Conservation (phyloP, 2,329 filamentous ascomycete genomes). For the Nemania serpens region DNA sequence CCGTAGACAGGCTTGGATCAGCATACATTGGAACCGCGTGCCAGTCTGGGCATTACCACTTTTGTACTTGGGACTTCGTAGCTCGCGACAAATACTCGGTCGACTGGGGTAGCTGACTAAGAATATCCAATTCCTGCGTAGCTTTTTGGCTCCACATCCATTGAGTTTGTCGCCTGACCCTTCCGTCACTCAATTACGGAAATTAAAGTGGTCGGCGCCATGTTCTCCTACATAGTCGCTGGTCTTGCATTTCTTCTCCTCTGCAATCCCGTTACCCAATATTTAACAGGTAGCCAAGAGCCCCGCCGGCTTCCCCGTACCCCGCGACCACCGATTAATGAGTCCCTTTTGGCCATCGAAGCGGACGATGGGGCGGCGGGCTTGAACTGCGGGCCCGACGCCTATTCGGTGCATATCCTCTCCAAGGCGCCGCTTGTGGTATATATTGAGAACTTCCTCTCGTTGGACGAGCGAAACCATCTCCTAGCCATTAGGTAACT, state of each 20-base stretch:
- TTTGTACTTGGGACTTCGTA: too few relatives aligned
- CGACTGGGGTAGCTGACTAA: too few relatives aligned
- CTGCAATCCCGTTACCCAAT: constrained; percentile 49
- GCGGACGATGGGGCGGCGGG: constrained; percentile 41
- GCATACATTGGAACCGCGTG: too few relatives aligned
- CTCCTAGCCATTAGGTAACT: constrained; percentile 57
- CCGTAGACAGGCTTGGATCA: too few relatives aligned
- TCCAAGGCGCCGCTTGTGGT: constrained; percentile 57
- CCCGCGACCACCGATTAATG: constrained; percentile 53
- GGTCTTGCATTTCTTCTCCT: constrained; percentile 50
- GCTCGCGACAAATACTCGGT: too few relatives aligned
- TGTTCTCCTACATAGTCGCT: constrained; percentile 53
- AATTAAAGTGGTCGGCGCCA: constrained; percentile 31
- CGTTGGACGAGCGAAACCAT: constrained; percentile 49
- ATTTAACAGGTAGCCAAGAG: constrained; percentile 40
- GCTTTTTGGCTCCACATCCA: too few relatives aligned
- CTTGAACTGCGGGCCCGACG: constrained; percentile 45
- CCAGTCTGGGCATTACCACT: too few relatives aligned
- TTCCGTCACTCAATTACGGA: constrained; percentile 4
- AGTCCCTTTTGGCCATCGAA: constrained; percentile 57
- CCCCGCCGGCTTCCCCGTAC: constrained; percentile 42
- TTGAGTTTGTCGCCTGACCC: constrained; percentile 2
- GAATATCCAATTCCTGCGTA: too few relatives aligned
- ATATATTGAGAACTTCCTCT: constrained; percentile 59
- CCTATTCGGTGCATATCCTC: constrained; percentile 53